Evolutionary conservation across 1,284 basidiomycete species (phyloP).

Genomic region (Tilletia caries): DNA sequence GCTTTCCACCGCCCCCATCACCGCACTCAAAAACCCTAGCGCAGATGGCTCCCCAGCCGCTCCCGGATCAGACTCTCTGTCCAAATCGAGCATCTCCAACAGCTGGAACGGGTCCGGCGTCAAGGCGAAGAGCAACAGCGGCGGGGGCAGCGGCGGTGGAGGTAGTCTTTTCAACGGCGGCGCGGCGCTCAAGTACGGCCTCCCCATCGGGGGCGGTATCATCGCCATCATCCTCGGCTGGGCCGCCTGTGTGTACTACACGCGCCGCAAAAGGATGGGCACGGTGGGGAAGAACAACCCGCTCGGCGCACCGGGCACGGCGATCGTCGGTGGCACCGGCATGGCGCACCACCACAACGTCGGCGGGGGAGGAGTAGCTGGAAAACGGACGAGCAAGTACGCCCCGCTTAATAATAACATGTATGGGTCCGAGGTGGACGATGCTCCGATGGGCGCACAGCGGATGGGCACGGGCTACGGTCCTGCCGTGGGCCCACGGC

Average conservation of each 20-base stretch:
- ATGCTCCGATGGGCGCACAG: slow-evolving; percentile 6
- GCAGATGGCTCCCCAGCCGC: slow-evolving; percentile 19
- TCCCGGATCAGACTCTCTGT: slow-evolving; percentile 21
- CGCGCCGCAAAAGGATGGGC: not conserved
- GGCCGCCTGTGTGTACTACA: slow-evolving; percentile 12
- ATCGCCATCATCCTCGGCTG: slow-evolving; percentile 23
- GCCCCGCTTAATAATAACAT: not conserved
- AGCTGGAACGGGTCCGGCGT: slow-evolving; percentile 22
- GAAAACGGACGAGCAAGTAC: not conserved
- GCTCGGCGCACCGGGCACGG: slow-evolving; percentile 8
- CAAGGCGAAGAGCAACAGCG: not conserved
- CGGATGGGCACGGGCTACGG: not conserved
- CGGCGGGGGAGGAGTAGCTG: not conserved
- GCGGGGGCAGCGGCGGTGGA: slow-evolving; percentile 4
- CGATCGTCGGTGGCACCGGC: not conserved
- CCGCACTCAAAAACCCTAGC: slow-evolving; percentile 18
- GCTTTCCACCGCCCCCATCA: slow-evolving; percentile 24
- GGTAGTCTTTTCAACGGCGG: slow-evolving; percentile 15
- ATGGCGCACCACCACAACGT: not conserved
- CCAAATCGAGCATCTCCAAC: slow-evolving; percentile 11
- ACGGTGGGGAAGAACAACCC: slow-evolving; percentile 11
- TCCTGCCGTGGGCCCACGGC: slow-evolving; percentile 4
- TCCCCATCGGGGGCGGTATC: slow-evolving; percentile 28
- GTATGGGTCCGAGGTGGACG: not conserved
- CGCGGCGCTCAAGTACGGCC: slow-evolving; percentile 25